phyloP scores from a whole-genome alignment of 1,139 yeast genomes.

The Hansenula lynferdii region DNA sequence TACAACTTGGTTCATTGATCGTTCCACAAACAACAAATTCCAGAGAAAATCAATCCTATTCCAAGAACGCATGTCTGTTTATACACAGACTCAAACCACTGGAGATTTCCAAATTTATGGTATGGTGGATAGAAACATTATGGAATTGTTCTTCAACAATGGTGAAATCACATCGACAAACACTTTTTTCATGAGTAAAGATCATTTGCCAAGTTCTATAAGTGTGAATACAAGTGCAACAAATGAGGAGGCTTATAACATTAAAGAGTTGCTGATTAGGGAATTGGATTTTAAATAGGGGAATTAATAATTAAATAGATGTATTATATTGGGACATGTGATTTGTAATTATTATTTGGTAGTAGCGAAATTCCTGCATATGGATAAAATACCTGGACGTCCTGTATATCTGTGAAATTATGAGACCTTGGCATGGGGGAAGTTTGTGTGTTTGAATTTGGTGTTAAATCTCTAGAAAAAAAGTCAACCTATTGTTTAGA shows the following conservation, averaged over 20 bases:
- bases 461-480: no score
- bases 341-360: no score
- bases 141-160: constrained; percentile 22
- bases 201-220: constrained; percentile 13
- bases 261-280: neutral
- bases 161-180: constrained; percentile 5
- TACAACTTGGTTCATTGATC: constrained; percentile 14
- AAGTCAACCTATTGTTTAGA: no score
- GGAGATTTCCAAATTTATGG: constrained; percentile 23
- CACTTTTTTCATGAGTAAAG: constrained; percentile 20
- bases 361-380: no score
- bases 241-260: constrained; percentile 23
- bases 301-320: no score
- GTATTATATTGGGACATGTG: no score
- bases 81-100: constrained; percentile 10
- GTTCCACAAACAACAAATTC: constrained; percentile 10
- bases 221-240: constrained; percentile 14
- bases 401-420: no score
- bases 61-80: constrained; percentile 14
- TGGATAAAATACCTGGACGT: no score
- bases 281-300: neutral
- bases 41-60: constrained; percentile 15
- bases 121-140: constrained; percentile 24
- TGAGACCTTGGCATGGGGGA: no score
- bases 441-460: no score